These are phyloP conservation scores for Chlorella vulgaris DNA, from an alignment of 139 green algal genomes.

Conservation along the genomic window DNA sequence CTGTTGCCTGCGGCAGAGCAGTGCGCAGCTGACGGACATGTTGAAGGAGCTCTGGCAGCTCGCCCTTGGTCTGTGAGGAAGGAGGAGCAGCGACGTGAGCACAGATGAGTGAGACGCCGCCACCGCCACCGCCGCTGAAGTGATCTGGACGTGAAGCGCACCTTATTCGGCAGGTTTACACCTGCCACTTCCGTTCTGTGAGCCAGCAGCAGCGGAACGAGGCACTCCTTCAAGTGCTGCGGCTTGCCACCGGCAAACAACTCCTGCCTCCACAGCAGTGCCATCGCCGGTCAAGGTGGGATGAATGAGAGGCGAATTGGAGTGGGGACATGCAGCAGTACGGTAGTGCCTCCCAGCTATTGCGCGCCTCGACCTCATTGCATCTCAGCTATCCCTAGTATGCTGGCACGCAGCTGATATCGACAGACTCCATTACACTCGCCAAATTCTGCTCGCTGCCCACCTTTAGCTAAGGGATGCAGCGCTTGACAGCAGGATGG, in stretches of 20 bases:
- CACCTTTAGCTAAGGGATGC: no score
- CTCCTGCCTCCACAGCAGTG: constrained; percentile 42
- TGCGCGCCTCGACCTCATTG: not conserved
- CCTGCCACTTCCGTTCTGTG: no score
- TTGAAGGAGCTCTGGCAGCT: constrained; percentile 13
- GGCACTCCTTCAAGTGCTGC: not conserved
- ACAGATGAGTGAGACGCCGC: no score
- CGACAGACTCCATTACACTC: no score
- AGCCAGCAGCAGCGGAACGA: no score
- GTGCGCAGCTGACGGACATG: not conserved
- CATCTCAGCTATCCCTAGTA: not conserved
- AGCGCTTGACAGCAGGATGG: not conserved
- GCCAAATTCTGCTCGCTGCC: no score
- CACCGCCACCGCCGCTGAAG: not conserved
- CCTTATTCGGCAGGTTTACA: constrained; percentile 56
- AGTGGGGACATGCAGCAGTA: not conserved
- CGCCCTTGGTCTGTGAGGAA: constrained; percentile 7
- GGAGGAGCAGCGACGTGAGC: not conserved
- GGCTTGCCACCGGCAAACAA: constrained; percentile 52
- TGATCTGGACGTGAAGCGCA: not conserved
- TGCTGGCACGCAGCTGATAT: no score
- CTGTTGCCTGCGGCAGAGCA: not conserved
- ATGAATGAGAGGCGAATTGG: not conserved
- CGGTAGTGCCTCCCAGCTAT: no score
- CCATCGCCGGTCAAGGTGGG: not conserved